A percentile compares a stretch with the other conserved stretches of the same genome.
Evolutionary conservation across 2,329 filamentous ascomycete genomes (phyloP).

Genomic region (Calycina marina): DNA sequence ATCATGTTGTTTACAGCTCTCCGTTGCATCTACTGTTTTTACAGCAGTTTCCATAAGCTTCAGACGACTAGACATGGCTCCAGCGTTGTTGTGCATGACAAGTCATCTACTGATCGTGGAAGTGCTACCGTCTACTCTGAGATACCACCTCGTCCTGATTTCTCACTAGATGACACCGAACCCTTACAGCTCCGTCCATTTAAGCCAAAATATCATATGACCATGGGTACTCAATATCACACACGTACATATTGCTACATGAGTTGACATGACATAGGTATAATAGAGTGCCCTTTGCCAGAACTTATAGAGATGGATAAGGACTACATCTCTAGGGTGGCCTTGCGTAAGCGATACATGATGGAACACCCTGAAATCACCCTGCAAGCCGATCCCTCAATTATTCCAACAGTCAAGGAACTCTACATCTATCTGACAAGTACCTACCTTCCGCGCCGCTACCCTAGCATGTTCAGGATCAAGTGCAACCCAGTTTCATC

Average conservation of each 20-base stretch:
- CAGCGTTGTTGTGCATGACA: no score
- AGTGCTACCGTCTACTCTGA: no score
- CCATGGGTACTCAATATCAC: slow-evolving; percentile 35
- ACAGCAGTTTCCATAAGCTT: background rate
- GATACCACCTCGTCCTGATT: slow-evolving; percentile 27
- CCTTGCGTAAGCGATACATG: slow-evolving; percentile 33
- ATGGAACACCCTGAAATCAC: slow-evolving; percentile 26
- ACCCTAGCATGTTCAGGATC: slow-evolving; percentile 40
- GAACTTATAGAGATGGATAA: slow-evolving; percentile 44
- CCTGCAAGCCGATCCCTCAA: slow-evolving; percentile 24
- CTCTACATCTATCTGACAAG: slow-evolving; percentile 39
- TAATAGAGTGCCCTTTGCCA: slow-evolving; percentile 36
- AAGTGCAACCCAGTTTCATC: slow-evolving; percentile 19
- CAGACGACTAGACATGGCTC: background rate
- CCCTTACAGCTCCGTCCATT: slow-evolving; percentile 41
- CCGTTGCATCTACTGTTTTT: no score
- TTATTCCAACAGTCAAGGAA: slow-evolving; percentile 35
- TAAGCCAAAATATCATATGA: slow-evolving; percentile 46
- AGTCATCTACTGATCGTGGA: no score
- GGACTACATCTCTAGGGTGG: slow-evolving; percentile 37
- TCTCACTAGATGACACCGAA: slow-evolving; percentile 34
- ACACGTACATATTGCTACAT: background rate
- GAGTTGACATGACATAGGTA: slow-evolving; percentile 24
- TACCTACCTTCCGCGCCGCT: slow-evolving; percentile 41
- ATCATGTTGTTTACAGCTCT: no score